Evolutionary conservation across 179 eudicot genomes (phyloP), one percentile per base, ranked within the genome.

Genomic region (Nepenthes alata): DNA sequence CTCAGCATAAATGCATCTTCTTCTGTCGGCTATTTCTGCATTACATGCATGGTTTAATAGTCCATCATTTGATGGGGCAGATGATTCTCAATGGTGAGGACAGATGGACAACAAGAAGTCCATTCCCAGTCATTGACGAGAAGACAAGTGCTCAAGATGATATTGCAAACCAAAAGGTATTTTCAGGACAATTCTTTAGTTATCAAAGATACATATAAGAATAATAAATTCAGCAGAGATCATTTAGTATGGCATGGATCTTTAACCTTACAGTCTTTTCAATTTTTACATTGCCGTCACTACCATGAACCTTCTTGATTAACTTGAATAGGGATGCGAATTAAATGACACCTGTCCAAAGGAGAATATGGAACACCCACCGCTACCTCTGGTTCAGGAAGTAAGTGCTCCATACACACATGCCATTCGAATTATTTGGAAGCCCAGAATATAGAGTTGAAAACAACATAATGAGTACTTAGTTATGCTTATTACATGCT

Each of bases 81-180:
- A 82, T 74, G 88, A 96, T 88, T 65, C 81, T 65, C 35, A 80
- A 84, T 64, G 96, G 94, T 57, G 96, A 84, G 71, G 94, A 91
- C 58, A 88, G 79, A 78, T 88, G 91, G 63, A 61, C 78, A 36
- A 63, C 59, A 52, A 79, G 80, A 65, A 63, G 70, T 25, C 60
- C 71, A 2, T 70, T 75, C 66, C 79, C 79, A 62, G 53, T 64
- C 16, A 72, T 72, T 58, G 83, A 78, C 57, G 90, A 74, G 65
- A 88, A 80, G 69, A 77, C 81, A 38, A 80, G 80, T 45, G 65
- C 75, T 16, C 85, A 86, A 67, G 88, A 83, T 56, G 81, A 78
- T 36, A 57, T 55, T 9, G 72, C 68, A 61, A 15, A 70, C 47
- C 38, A 53, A 13, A 78, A 77, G 81, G 84, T 77, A 50, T 60